phyloP scores from a whole-genome alignment of 352 stramenopile genomes.

The Globisporangium uncinulatum region DNA sequence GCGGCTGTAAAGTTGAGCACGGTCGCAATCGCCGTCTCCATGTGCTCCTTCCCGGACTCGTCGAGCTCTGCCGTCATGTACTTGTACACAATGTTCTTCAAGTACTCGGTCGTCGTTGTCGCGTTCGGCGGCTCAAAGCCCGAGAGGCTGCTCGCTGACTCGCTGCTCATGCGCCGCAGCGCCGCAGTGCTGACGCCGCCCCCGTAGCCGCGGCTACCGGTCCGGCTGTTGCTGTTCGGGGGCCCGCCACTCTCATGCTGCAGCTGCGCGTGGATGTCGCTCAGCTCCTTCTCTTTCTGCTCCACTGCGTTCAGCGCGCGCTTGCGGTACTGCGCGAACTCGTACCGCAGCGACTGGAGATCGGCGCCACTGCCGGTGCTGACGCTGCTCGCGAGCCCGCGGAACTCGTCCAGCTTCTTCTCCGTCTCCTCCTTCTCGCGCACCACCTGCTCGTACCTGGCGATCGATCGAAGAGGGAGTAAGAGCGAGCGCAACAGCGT shows the following conservation, averaged over 20 bases:
- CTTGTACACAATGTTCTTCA: conserved; percentile 90
- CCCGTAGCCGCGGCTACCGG: conserved; percentile 28
- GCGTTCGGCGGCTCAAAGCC: conserved; percentile 77
- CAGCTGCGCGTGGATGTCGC: conserved; percentile 58
- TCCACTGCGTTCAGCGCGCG: conserved; percentile 72
- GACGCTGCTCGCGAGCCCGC: conserved; percentile 23
- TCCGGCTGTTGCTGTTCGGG: conserved; percentile 25
- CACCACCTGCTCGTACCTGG: conserved; percentile 68
- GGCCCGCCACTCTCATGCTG: conserved; percentile 28
- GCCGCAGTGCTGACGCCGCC: conserved; percentile 18
- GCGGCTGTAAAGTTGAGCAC: conserved; percentile 79
- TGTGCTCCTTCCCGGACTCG: conserved; percentile 75
- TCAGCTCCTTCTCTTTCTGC: conserved; percentile 79
- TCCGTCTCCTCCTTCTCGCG: conserved; percentile 75
- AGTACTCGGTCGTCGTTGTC: conserved; percentile 84
- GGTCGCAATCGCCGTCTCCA: conserved; percentile 86
- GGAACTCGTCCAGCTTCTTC: conserved; percentile 67
- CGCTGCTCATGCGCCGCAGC: conserved; percentile 68
- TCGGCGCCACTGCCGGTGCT: conserved; percentile 33
- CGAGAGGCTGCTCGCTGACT: conserved; percentile 73
- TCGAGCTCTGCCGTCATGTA: conserved; percentile 87
- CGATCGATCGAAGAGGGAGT: background rate
- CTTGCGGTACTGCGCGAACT: conserved; percentile 79
- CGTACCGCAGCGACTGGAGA: conserved; percentile 58
- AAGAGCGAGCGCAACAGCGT: background rate